phyloP scores from a whole-genome alignment of 257 asterid species.

The Ilex asprella region DNA sequence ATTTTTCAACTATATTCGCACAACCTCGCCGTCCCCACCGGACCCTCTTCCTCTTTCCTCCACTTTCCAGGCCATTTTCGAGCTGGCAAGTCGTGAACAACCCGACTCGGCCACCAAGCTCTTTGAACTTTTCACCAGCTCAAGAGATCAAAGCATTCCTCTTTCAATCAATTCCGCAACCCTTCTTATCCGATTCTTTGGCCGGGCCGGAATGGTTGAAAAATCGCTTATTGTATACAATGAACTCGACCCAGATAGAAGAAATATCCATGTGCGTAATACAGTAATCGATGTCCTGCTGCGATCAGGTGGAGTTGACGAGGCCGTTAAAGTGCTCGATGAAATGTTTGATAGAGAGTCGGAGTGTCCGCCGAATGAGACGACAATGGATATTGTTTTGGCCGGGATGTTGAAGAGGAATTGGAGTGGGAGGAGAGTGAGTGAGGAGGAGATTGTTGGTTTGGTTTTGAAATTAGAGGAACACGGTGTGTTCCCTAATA shows the following conservation, averaged over 20 bases:
- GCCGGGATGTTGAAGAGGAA: constrained; percentile 28
- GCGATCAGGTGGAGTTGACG: constrained; percentile 37
- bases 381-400: constrained; percentile 38
- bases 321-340: constrained; percentile 66
- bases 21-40: constrained; percentile 12
- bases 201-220: constrained; percentile 40
- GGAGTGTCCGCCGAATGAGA: constrained; percentile 29
- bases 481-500: too few relatives aligned
- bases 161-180: constrained; percentile 23
- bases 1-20: constrained; percentile 42
- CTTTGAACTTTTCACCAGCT: constrained; percentile 36
- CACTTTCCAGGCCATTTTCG: constrained; percentile 51
- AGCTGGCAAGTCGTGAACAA: constrained; percentile 2
- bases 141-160: constrained; percentile 32
- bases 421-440: constrained; percentile 36
- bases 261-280: constrained; percentile 40
- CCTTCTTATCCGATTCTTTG: constrained; percentile 18
- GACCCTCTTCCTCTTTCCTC: too few relatives aligned
- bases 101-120: constrained; percentile 16
- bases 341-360: constrained; percentile 49
- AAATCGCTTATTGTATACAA: constrained; percentile 37
- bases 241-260: constrained; percentile 28
- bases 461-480: too few relatives aligned
- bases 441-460: constrained; percentile 39
- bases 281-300: constrained; percentile 34